Evolutionary conservation across 495 filamentous ascomycete genomes (phyloP).

Genomic region (Cairneyella variabilis): DNA sequence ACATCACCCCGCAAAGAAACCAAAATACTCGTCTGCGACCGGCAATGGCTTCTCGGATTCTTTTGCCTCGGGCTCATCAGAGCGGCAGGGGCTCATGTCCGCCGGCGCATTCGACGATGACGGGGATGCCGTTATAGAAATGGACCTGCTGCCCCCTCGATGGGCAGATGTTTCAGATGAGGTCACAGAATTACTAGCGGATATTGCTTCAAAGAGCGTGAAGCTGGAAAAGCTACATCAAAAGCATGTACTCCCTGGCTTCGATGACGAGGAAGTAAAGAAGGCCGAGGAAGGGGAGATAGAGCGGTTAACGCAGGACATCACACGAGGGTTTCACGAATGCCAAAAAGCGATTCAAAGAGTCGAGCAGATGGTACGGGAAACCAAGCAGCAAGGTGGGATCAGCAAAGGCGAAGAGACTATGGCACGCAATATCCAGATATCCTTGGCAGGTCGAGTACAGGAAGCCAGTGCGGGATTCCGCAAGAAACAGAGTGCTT

Average conservation of each 20-base stretch:
- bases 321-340: slow-evolving; percentile 82
- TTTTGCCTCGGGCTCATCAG: slow-evolving; percentile 51
- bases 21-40: slow-evolving; percentile 54
- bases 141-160: slow-evolving; percentile 92
- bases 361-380: slow-evolving; percentile 79
- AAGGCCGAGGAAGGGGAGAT: slow-evolving; percentile 81
- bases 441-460: slow-evolving; percentile 79
- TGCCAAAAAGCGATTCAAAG: slow-evolving; percentile 85
- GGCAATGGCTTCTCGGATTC: slow-evolving; percentile 66
- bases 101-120: slow-evolving; percentile 72
- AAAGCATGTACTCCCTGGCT: slow-evolving; percentile 94
- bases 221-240: slow-evolving; percentile 89
- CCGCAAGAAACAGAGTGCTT: slow-evolving; percentile 93
- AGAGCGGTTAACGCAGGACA: slow-evolving; percentile 82
- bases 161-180: slow-evolving; percentile 97
- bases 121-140: slow-evolving; percentile 94
- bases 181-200: slow-evolving; percentile 75
- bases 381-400: slow-evolving; percentile 60
- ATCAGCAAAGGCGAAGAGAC: slow-evolving; percentile 81
- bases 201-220: slow-evolving; percentile 76
- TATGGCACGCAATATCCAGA: slow-evolving; percentile 95
- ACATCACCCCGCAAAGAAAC: slow-evolving; percentile 87
- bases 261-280: slow-evolving; percentile 90
- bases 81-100: slow-evolving; percentile 85
- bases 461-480: slow-evolving; percentile 92